phyloP scores from a whole-genome alignment of 192 early-diverging fungal species.

The Backusella circina region DNA sequence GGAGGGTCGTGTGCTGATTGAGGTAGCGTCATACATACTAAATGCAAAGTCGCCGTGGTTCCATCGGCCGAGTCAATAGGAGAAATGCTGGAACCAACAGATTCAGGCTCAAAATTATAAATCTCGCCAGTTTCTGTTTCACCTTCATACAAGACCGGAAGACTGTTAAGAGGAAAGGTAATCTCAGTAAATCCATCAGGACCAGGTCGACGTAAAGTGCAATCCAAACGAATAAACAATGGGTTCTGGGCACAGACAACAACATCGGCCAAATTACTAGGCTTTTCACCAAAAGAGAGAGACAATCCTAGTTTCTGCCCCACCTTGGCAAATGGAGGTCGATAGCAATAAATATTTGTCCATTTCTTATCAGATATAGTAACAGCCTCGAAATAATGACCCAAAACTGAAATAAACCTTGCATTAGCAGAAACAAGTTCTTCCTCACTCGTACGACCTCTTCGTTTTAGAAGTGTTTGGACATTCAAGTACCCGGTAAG shows the following conservation, averaged over 20 bases:
- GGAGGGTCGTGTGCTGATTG: slow-evolving; percentile 28
- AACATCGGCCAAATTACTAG: slow-evolving; percentile 37
- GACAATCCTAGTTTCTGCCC: slow-evolving; percentile 23
- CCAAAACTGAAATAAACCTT: slow-evolving; percentile 54
- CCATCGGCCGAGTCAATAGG: slow-evolving; percentile 68
- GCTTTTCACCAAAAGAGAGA: slow-evolving; percentile 33
- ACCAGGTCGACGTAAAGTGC: slow-evolving; percentile 54
- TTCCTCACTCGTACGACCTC: slow-evolving; percentile 32
- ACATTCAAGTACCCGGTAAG: slow-evolving; percentile 56
- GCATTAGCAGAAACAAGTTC: slow-evolving; percentile 36
- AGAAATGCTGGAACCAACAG: slow-evolving; percentile 55
- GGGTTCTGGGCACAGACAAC: slow-evolving; percentile 65
- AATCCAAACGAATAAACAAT: slow-evolving; percentile 67
- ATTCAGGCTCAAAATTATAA: slow-evolving; percentile 55
- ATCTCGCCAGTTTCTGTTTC: slow-evolving; percentile 23
- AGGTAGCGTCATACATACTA: slow-evolving; percentile 66
- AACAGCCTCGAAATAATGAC: slow-evolving; percentile 60
- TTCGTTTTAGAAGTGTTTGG: slow-evolving; percentile 38
- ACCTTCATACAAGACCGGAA: slow-evolving; percentile 64
- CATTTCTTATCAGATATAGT: slow-evolving; percentile 29
- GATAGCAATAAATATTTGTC: slow-evolving; percentile 63
- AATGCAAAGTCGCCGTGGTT: slow-evolving; percentile 61
- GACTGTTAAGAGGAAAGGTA: slow-evolving; percentile 48
- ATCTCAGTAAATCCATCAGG: slow-evolving; percentile 37
- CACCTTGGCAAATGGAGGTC: slow-evolving; percentile 41